phyloP scores from a whole-genome alignment of 1,139 yeast genomes.

The Groenewaldozyma sp. region DNA sequence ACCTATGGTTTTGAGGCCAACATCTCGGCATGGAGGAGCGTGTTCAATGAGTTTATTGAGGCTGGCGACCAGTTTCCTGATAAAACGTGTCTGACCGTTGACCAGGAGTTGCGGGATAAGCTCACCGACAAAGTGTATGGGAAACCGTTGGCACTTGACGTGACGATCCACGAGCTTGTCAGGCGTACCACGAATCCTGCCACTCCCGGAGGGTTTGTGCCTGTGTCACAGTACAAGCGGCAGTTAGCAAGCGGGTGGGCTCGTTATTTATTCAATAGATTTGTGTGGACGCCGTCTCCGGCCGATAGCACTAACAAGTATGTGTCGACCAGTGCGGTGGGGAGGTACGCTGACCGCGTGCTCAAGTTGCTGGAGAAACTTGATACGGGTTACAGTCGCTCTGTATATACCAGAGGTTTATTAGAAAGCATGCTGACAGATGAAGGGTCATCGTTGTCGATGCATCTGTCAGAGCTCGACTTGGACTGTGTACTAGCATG shows the following conservation, averaged over 20 bases:
- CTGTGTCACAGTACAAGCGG: background rate
- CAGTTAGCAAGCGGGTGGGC: background rate
- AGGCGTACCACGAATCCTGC: constrained; percentile 5
- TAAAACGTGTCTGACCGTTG: constrained; percentile 17
- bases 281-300: background rate
- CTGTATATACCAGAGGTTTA: constrained; percentile 20
- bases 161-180: constrained; percentile 28
- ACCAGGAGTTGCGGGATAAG: constrained; percentile 20
- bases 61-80: constrained; percentile 12
- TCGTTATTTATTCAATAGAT: background rate
- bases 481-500: constrained; percentile 22
- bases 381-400: constrained; percentile 14
- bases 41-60: constrained; percentile 24
- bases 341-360: background rate
- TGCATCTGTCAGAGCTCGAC: constrained; percentile 14
- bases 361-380: background rate
- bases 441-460: too few species aligned
- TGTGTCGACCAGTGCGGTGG: background rate
- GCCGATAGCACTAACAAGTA: background rate
- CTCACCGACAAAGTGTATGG: constrained; percentile 26
- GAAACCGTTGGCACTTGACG: constrained; percentile 28
- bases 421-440: constrained; percentile 9
- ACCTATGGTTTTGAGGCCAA: constrained; percentile 68
- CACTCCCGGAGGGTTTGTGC: background rate
- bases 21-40: constrained; percentile 49